Percentiles rank a stretch among this genome's conserved stretches.
Evolutionary conservation across 2,329 filamentous ascomycete genomes (phyloP).

Genomic region (Aspergillus sp.): DNA sequence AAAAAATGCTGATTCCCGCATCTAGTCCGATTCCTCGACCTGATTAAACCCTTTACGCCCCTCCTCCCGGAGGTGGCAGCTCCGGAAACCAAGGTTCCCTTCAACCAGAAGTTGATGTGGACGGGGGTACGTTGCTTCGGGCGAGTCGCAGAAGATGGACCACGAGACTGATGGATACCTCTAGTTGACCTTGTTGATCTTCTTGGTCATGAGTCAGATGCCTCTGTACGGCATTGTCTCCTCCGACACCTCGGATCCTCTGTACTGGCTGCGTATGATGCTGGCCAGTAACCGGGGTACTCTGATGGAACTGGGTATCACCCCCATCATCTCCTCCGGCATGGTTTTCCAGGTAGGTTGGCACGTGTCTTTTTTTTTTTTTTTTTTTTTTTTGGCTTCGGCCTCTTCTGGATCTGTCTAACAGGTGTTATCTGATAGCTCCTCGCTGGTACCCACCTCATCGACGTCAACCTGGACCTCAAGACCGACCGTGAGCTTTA

Average conservation of each 20-base stretch:
- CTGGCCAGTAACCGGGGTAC: conserved; percentile 98
- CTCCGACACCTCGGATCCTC: conserved; percentile 94
- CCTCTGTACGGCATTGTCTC: conserved; percentile 98
- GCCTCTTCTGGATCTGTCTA: conserved; percentile 7
- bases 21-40: conserved; percentile 95
- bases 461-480: conserved; percentile 99
- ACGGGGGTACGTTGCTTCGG: conserved; percentile 59
- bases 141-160: conserved; percentile 10
- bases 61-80: conserved; percentile 99
- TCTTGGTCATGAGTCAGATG: conserved; percentile 99
- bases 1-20: conserved; percentile 24
- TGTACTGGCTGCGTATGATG: conserved; percentile 99
- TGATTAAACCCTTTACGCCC: conserved; percentile 99
- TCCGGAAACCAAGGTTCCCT: conserved; percentile 96
- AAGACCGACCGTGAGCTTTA: conserved; percentile 99
- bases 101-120: conserved; percentile 99
- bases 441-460: conserved; percentile 97
- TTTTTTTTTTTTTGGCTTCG: not conserved
- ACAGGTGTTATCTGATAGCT: conserved; percentile 53
- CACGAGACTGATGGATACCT: conserved; percentile 20
- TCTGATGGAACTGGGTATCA: conserved; percentile 94
- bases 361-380: not conserved
- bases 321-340: conserved; percentile 97
- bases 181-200: conserved; percentile 87
- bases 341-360: conserved; percentile 89